A percentile compares a stretch with the other conserved stretches of the same genome.
These are phyloP conservation scores for Colletotrichum nymphaeae DNA, from an alignment of 2,329 filamentous ascomycete genomes.

Conservation along the genomic window DNA sequence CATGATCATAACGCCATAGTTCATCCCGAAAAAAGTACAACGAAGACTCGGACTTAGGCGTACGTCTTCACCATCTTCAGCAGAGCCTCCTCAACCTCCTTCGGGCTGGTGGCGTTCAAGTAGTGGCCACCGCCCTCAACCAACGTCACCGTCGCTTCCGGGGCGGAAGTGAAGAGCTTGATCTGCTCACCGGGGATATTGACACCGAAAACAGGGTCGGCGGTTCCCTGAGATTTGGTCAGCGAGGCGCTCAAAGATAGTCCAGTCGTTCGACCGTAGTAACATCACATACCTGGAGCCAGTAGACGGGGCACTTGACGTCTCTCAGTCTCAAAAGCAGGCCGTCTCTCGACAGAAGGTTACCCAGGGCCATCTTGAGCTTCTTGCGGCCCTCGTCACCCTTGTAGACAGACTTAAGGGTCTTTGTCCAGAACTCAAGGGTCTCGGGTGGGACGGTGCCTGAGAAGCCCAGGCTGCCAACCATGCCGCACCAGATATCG, in stretches of 20 bases:
- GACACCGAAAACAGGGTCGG: slow-evolving; percentile 56
- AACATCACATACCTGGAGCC: slow-evolving; percentile 57
- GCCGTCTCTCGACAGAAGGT: slow-evolving; percentile 59
- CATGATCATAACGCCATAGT: slow-evolving; percentile 20
- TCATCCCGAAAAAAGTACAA: background rate
- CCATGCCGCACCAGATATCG: slow-evolving; percentile 57
- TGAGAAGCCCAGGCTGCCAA: slow-evolving; percentile 59
- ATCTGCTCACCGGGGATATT: slow-evolving; percentile 59
- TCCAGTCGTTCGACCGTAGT: too few relatives aligned
- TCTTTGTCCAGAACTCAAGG: slow-evolving; percentile 57
- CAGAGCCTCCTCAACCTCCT: slow-evolving; percentile 57
- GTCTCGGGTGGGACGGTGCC: slow-evolving; percentile 49
- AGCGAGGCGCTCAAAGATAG: background rate
- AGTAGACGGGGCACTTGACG: slow-evolving; percentile 62
- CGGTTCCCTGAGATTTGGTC: slow-evolving; percentile 48
- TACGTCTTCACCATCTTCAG: slow-evolving; percentile 54
- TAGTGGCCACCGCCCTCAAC: slow-evolving; percentile 61
- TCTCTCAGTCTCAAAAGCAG: slow-evolving; percentile 57
- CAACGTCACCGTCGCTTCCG: slow-evolving; percentile 55
- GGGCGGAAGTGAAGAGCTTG: slow-evolving; percentile 59
- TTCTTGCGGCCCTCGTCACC: slow-evolving; percentile 63
- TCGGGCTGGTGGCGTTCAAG: slow-evolving; percentile 59
- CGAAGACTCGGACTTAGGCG: slow-evolving; percentile 1
- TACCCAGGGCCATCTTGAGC: slow-evolving; percentile 57
- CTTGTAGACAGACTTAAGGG: slow-evolving; percentile 57